These are phyloP conservation scores for Miscanthus sacchariflorus DNA, from an alignment of 202 grass and related monocot species.

Conservation along the genomic window DNA sequence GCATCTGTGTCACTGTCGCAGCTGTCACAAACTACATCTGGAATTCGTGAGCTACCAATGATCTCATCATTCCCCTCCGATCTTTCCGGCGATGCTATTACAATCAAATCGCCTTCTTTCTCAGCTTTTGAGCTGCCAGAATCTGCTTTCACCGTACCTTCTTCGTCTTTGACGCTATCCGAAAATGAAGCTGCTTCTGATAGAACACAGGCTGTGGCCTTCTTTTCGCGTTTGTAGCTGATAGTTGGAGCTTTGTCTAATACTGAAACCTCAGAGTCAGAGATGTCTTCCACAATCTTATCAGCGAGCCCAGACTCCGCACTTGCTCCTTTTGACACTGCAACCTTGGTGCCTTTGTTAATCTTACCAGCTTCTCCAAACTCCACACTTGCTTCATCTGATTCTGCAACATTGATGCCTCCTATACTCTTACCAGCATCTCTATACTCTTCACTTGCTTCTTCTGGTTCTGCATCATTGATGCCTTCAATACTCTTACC, in stretches of 20 bases:
- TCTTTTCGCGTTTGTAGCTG: slow-evolving; percentile 13
- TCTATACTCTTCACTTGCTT: slow-evolving; percentile 18
- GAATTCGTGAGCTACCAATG: neutral
- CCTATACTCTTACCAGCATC: neutral
- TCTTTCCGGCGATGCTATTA: slow-evolving; percentile 15
- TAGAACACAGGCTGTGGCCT: slow-evolving; percentile 7
- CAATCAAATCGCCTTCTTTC: slow-evolving; percentile 5
- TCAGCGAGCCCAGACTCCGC: neutral
- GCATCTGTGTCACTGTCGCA: neutral
- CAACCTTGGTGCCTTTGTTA: slow-evolving; percentile 13
- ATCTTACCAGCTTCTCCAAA: neutral
- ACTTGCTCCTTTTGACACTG: neutral
- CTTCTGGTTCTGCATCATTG: slow-evolving; percentile 32
- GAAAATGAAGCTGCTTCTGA: slow-evolving; percentile 40
- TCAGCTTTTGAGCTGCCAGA: slow-evolving; percentile 28
- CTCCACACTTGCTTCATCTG: too few species aligned
- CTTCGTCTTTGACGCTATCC: slow-evolving; percentile 14
- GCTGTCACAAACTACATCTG: slow-evolving; percentile 39
- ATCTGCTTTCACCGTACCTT: neutral
- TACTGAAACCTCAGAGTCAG: neutral
- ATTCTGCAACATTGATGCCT: slow-evolving; percentile 8
- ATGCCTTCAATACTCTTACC: neutral
- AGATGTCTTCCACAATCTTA: neutral
- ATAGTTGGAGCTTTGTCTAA: slow-evolving; percentile 20
- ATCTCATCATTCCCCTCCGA: slow-evolving; percentile 1